phyloP scores from a whole-genome alignment of 345 rosid genomes.

The Salix udensis region DNA sequence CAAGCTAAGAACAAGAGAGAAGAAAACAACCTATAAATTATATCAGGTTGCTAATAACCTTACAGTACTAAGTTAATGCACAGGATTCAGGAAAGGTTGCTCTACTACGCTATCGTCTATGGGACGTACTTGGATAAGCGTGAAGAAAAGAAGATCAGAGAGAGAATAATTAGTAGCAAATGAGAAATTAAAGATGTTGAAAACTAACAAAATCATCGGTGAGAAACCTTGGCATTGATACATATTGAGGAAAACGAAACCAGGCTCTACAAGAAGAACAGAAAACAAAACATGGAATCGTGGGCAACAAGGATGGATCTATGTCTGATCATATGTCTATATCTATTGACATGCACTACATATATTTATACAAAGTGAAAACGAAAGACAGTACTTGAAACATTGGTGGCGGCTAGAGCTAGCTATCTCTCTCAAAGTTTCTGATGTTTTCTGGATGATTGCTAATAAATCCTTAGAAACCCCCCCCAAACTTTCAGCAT shows the following conservation, averaged over 20 bases:
- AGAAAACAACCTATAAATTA: background rate
- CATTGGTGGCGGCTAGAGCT: background rate
- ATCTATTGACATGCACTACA: background rate
- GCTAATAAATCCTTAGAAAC: background rate
- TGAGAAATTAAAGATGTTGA: background rate
- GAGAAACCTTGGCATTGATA: background rate
- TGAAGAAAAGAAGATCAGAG: background rate
- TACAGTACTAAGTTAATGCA: background rate
- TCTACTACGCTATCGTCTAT: background rate
- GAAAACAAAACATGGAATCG: background rate
- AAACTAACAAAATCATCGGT: background rate
- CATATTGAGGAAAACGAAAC: background rate
- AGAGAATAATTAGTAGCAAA: background rate
- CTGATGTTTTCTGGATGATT: background rate
- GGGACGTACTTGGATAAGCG: background rate
- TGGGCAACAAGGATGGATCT: constrained; percentile 9
- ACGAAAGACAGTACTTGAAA: background rate
- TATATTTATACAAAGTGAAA: constrained; percentile 1
- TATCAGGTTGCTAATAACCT: background rate
- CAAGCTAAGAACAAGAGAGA: constrained; percentile 15
- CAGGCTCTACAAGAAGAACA: background rate
- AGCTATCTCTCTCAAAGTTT: background rate
- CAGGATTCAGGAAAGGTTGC: constrained; percentile 2
- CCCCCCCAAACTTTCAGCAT: background rate
- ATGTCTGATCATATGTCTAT: background rate